Evolutionary conservation across 148 eudicot genomes (phyloP).

Genomic region (Limonium bicolor): DNA sequence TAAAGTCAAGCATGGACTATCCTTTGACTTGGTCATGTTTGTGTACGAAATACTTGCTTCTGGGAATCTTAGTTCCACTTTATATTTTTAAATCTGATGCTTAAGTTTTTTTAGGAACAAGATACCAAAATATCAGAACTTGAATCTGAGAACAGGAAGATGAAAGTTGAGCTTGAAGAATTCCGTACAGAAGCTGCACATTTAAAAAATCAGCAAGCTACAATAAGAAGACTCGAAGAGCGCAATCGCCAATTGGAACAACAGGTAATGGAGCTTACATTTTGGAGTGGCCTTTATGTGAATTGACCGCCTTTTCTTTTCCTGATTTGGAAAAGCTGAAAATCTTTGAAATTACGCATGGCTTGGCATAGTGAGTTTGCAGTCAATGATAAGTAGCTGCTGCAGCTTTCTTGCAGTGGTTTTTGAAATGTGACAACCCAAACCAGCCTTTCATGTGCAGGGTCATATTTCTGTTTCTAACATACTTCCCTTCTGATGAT

Average conservation of each 20-base stretch:
- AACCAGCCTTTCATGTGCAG: too few species aligned
- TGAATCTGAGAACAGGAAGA: constrained; percentile 86
- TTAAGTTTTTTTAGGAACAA: constrained; percentile 78
- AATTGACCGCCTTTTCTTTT: background rate
- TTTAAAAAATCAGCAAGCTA: constrained; percentile 96
- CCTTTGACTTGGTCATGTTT: too few species aligned
- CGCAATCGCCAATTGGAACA: constrained; percentile 90
- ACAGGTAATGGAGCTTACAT: constrained; percentile 35
- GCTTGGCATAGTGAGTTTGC: background rate
- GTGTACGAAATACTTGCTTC: too few species aligned
- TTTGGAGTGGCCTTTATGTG: background rate
- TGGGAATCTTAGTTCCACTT: too few species aligned
- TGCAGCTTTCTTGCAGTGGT: too few species aligned
- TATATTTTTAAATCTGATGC: too few species aligned
- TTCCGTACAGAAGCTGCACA: constrained; percentile 89
- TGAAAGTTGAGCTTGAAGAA: constrained; percentile 98
- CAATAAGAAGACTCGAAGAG: constrained; percentile 96
- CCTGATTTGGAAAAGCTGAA: background rate
- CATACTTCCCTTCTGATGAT: background rate
- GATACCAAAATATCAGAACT: constrained; percentile 63
- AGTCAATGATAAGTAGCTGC: too few species aligned
- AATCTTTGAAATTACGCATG: background rate
- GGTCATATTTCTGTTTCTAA: constrained; percentile 1
- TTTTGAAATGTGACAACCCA: too few species aligned
- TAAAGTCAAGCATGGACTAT: too few species aligned